Evolutionary conservation across 2,329 filamentous ascomycete genomes (phyloP).

Genomic region (Ceratocystis albifundus): DNA sequence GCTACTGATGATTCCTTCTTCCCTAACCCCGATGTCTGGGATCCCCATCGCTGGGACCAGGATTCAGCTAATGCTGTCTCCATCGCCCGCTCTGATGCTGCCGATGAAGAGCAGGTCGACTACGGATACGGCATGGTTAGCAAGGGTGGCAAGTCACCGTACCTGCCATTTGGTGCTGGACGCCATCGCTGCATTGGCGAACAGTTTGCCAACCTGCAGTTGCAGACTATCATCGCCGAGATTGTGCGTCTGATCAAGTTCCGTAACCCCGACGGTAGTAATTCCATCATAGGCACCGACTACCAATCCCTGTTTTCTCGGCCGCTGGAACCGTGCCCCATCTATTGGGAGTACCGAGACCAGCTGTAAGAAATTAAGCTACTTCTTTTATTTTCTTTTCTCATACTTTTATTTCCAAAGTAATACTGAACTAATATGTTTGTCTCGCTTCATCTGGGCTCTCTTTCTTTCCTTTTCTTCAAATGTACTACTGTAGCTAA

Average conservation of each 20-base stretch:
- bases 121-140: conserved; percentile 89
- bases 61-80: conserved; percentile 45
- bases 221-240: conserved; percentile 71
- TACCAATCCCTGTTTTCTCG: conserved; percentile 62
- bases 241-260: conserved; percentile 72
- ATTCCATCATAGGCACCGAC: conserved; percentile 56
- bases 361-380: conserved; percentile 4
- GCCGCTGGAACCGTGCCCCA: conserved; percentile 56
- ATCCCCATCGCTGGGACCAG: conserved; percentile 81
- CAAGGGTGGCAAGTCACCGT: conserved; percentile 81
- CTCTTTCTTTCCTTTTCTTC: neutral
- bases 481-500: conserved; percentile 19
- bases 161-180: conserved; percentile 87
- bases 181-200: conserved; percentile 92
- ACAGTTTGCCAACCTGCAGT: conserved; percentile 87
- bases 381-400: conserved; percentile 7
- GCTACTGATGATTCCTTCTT: conserved; percentile 63
- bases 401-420: neutral
- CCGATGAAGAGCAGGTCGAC: conserved; percentile 68
- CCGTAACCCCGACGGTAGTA: conserved; percentile 58
- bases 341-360: conserved; percentile 63
- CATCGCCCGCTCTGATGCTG: conserved; percentile 36
- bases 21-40: conserved; percentile 70
- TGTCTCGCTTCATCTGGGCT: neutral
- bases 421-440: neutral